Evolutionary conservation across 345 rosid species (phyloP).

Genomic region (Sonneratia alba): DNA sequence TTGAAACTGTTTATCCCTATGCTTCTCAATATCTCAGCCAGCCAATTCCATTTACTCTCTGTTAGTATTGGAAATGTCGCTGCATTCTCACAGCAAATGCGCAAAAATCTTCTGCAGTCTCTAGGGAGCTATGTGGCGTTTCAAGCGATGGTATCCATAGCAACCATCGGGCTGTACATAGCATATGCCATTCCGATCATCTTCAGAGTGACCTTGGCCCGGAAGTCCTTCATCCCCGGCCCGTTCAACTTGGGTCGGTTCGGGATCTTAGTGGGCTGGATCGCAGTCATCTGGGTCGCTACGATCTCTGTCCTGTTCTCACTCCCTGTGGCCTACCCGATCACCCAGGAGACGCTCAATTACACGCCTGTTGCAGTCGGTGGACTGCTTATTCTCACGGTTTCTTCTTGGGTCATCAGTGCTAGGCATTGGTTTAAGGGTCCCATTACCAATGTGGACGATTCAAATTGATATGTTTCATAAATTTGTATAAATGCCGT

Average conservation of each 20-base stretch:
- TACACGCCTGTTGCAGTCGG: conserved; percentile 88
- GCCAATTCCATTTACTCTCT: background rate
- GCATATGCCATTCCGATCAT: conserved; percentile 86
- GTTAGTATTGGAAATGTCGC: background rate
- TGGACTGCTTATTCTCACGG: conserved; percentile 49
- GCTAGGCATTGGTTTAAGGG: conserved; percentile 87
- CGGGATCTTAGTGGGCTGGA: conserved; percentile 67
- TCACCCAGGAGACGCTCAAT: conserved; percentile 71
- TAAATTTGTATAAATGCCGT: too few relatives aligned
- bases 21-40: background rate
- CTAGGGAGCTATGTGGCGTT: conserved; percentile 89
- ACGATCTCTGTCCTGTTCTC: conserved; percentile 88
- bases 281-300: conserved; percentile 82
- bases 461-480: conserved; percentile 11
- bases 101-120: conserved; percentile 41
- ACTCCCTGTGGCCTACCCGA: conserved; percentile 79
- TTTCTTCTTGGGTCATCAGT: conserved; percentile 53
- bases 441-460: conserved; percentile 53
- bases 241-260: conserved; percentile 79
- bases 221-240: conserved; percentile 61
- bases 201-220: conserved; percentile 73
- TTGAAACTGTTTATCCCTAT: background rate
- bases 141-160: conserved; percentile 94
- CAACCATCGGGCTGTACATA: conserved; percentile 89
- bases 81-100: background rate